phyloP scores from a whole-genome alignment of 1,139 yeast species.

The Magnusiomyces clavatus region DNA sequence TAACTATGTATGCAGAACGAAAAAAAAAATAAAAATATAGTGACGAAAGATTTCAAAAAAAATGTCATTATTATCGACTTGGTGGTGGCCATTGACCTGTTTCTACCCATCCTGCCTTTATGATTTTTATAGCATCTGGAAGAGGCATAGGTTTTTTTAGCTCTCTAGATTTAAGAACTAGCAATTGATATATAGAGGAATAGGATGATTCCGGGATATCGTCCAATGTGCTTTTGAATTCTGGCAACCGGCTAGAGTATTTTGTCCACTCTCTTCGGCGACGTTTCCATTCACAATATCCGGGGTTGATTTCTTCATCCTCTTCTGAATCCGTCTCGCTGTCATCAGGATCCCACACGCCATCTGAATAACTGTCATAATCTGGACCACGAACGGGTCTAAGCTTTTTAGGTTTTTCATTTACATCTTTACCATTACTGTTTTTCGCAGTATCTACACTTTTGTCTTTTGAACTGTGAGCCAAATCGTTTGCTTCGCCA shows the following conservation, averaged over 20 bases:
- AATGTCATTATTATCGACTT: neutral
- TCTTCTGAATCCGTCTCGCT: too few species aligned
- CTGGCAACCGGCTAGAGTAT: too few species aligned
- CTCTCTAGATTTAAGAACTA: conserved; percentile 46
- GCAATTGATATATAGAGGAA: conserved; percentile 38
- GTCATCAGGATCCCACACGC: too few species aligned
- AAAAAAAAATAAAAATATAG: neutral
- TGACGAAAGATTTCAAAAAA: neutral
- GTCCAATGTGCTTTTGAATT: conserved; percentile 12
- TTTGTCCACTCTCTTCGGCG: conserved; percentile 25
- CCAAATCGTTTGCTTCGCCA: too few species aligned
- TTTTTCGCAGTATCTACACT: too few species aligned
- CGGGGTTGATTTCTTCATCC: conserved; percentile 8
- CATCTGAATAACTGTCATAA: too few species aligned
- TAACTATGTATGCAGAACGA: neutral
- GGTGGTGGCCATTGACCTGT: conserved; percentile 36
- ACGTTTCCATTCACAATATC: conserved; percentile 28
- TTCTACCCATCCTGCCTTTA: conserved; percentile 56
- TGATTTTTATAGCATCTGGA: conserved; percentile 43
- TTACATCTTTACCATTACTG: too few species aligned
- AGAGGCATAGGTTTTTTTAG: conserved; percentile 47
- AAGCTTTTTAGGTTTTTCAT: too few species aligned
- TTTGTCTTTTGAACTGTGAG: too few species aligned
- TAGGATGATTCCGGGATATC: conserved; percentile 27
- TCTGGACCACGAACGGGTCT: too few species aligned